Percentiles rank a stretch among this genome's conserved stretches.
These are phyloP conservation scores for Peziza echinospora DNA, from an alignment of 495 filamentous ascomycete genomes.

Conservation along the genomic window DNA sequence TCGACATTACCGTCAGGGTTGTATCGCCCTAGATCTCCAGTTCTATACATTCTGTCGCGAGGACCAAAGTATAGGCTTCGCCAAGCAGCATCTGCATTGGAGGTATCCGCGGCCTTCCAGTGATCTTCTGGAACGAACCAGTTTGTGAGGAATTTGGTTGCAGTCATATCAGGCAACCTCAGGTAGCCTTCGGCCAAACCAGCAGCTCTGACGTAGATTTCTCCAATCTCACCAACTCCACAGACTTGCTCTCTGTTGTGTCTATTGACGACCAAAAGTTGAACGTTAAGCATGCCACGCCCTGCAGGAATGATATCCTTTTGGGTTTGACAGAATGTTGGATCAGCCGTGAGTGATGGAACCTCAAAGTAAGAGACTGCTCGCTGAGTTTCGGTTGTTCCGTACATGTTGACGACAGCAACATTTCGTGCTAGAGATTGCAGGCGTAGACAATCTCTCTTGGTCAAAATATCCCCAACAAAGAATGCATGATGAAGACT, in stretches of 20 bases:
- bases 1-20: conserved; percentile 52
- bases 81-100: conserved; percentile 47
- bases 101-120: conserved; percentile 44
- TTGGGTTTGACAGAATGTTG: conserved; percentile 45
- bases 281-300: conserved; percentile 79
- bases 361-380: conserved; percentile 78
- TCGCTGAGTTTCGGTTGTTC: conserved; percentile 75
- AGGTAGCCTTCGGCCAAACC: conserved; percentile 82
- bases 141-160: conserved; percentile 65
- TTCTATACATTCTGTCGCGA: conserved; percentile 67
- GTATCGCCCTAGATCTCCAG: conserved; percentile 61
- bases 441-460: conserved; percentile 60
- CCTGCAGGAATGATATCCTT: conserved; percentile 71
- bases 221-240: conserved; percentile 59
- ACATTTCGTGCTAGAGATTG: conserved; percentile 59
- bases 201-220: conserved; percentile 73
- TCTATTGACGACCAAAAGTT: conserved; percentile 74
- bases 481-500: conserved; percentile 68
- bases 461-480: conserved; percentile 80
- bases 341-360: conserved; percentile 43
- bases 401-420: conserved; percentile 75
- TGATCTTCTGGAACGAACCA: conserved; percentile 64
- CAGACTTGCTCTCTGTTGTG: conserved; percentile 52
- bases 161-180: conserved; percentile 43
- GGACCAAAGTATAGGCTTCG: conserved; percentile 59